These are phyloP conservation scores for Globisporangium mamillatum DNA, from an alignment of 352 stramenopile species.

Conservation along the genomic window DNA sequence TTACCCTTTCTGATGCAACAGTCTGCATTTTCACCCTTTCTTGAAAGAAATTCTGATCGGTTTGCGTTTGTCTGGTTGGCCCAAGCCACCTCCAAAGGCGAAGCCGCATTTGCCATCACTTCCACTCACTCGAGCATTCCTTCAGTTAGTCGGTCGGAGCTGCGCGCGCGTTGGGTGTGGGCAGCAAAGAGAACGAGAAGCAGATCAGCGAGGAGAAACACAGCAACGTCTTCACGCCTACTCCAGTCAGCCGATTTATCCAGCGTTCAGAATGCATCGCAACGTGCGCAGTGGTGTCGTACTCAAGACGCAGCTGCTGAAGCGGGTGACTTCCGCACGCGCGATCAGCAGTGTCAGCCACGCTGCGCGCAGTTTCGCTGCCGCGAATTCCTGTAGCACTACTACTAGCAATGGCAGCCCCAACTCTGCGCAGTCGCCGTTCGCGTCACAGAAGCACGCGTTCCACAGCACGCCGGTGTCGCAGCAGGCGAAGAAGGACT, in stretches of 20 bases:
- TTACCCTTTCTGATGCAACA: neutral
- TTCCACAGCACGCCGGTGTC: constrained; percentile 71
- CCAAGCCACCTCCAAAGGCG: neutral
- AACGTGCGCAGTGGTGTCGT: constrained; percentile 13
- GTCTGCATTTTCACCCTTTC: neutral
- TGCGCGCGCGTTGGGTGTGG: constrained; percentile 7
- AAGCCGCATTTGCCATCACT: neutral
- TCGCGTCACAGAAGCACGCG: constrained; percentile 14
- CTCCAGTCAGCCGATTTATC: neutral
- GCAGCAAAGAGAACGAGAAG: neutral
- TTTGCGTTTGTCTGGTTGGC: constrained; percentile 7
- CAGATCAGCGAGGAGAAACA: neutral
- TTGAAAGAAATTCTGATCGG: neutral
- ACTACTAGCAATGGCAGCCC: neutral
- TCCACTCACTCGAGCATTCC: constrained; percentile 7
- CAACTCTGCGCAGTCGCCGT: constrained; percentile 2
- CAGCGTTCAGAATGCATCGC: constrained; percentile 11
- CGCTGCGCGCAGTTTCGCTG: constrained; percentile 12
- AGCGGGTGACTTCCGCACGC: constrained; percentile 9
- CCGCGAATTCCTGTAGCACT: constrained; percentile 3
- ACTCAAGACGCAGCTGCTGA: constrained; percentile 17
- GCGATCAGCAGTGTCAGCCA: constrained; percentile 12
- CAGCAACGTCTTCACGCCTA: neutral
- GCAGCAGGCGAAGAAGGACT: constrained; percentile 88
- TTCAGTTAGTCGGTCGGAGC: constrained; percentile 7